Conservation (phyloP, 441 rosid species). For the Dalechampia spathulata region DNA sequence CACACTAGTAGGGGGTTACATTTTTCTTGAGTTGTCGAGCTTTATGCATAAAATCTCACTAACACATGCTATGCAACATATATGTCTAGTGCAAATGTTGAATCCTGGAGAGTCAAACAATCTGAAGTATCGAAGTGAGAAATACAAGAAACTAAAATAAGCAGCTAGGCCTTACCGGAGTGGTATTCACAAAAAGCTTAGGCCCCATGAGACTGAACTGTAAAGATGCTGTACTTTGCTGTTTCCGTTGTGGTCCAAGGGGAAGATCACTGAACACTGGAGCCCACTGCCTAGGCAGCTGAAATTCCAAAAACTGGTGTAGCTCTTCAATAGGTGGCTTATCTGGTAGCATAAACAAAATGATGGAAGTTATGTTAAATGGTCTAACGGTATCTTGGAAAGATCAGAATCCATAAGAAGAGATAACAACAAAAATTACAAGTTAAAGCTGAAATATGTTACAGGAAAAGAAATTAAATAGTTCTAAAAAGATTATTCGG, state of each 20-base stretch:
- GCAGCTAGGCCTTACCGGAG: slow-evolving; percentile 53
- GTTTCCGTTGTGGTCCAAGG: slow-evolving; percentile 81
- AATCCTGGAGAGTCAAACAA: too few relatives aligned
- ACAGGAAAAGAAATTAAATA: background rate
- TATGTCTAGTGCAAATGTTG: too few relatives aligned
- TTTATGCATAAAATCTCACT: too few relatives aligned
- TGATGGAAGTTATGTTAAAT: background rate
- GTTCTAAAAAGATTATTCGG: background rate
- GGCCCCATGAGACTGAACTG: slow-evolving; percentile 93
- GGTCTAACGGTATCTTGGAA: slow-evolving; percentile 38
- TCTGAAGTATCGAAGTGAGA: too few relatives aligned
- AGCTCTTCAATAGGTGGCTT: slow-evolving; percentile 95
- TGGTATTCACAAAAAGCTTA: slow-evolving; percentile 80
- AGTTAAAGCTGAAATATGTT: background rate
- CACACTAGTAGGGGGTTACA: too few relatives aligned
- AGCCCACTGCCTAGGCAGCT: slow-evolving; percentile 98
- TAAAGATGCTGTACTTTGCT: slow-evolving; percentile 56
- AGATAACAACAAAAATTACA: background rate
- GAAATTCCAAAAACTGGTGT: slow-evolving; percentile 92
- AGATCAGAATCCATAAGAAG: slow-evolving; percentile 46
- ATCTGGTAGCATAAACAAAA: slow-evolving; percentile 33
- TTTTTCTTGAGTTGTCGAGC: too few relatives aligned
- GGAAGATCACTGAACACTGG: slow-evolving; percentile 95
- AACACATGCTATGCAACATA: too few relatives aligned
- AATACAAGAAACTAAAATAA: too few relatives aligned